Conservation (phyloP, 2,329 filamentous ascomycete genomes). For the Fusarium longipes region DNA sequence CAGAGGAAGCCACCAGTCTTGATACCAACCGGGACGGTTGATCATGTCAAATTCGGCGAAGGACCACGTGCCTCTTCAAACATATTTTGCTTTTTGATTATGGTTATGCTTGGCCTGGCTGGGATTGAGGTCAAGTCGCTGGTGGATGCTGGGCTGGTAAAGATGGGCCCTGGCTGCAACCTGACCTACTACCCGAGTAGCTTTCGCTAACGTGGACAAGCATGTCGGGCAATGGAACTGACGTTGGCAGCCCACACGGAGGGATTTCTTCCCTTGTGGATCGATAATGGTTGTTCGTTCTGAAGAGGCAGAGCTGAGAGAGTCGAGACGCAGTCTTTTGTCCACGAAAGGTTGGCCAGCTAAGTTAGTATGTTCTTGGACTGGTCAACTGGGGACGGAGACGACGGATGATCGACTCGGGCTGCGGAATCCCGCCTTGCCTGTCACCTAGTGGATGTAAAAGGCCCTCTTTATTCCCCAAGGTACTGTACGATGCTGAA, state of each 20-base stretch:
- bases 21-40: slow-evolving; percentile 5
- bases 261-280: slow-evolving; percentile 6
- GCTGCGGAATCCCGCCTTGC: slow-evolving; percentile 26
- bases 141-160: slow-evolving; percentile 33
- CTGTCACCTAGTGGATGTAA: slow-evolving; percentile 24
- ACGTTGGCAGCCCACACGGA: slow-evolving; percentile 35
- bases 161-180: slow-evolving; percentile 30
- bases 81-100: slow-evolving; percentile 14
- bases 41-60: slow-evolving; percentile 18
- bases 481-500: slow-evolving; percentile 27
- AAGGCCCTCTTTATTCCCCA: slow-evolving; percentile 11
- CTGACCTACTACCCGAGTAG: slow-evolving; percentile 7
- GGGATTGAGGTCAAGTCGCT: slow-evolving; percentile 19
- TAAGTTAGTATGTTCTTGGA: not conserved
- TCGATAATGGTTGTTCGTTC: not conserved
- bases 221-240: slow-evolving; percentile 36
- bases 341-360: not conserved
- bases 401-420: slow-evolving; percentile 40
- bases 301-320: not conserved
- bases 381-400: slow-evolving; percentile 21
- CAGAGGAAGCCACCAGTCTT: slow-evolving; percentile 21
- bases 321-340: not conserved
- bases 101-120: slow-evolving; percentile 2
- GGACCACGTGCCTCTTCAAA: slow-evolving; percentile 25
- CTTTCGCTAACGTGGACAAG: slow-evolving; percentile 37